Conservation (phyloP, 352 stramenopile genomes). For the Globisporangium cystogenes region DNA sequence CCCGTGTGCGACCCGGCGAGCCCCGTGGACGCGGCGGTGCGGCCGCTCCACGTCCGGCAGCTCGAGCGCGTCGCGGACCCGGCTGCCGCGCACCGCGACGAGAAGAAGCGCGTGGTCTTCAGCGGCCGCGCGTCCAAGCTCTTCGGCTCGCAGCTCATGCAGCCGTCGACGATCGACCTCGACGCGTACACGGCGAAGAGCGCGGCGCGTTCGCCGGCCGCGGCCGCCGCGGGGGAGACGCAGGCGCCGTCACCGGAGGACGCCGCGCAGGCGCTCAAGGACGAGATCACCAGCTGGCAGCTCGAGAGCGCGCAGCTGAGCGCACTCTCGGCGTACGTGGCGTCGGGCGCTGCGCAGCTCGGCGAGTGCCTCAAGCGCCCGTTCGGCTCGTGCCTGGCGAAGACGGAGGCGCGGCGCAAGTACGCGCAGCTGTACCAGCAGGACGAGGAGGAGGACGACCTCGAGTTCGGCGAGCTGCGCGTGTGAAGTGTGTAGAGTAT, state of each 20-base stretch:
- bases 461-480: slow-evolving; percentile 1
- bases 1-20: slow-evolving; percentile 27
- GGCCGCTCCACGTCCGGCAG: slow-evolving; percentile 28
- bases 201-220: slow-evolving; percentile 2
- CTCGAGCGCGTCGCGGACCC: slow-evolving; percentile 40
- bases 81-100: slow-evolving; percentile 9
- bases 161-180: slow-evolving; percentile 52
- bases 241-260: slow-evolving; percentile 16
- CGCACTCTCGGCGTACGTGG: slow-evolving; percentile 1
- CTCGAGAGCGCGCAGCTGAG: slow-evolving; percentile 11
- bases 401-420: slow-evolving; percentile 9
- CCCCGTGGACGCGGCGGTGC: slow-evolving; percentile 28
- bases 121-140: slow-evolving; percentile 66
- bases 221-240: slow-evolving; percentile 22
- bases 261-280: slow-evolving; percentile 27
- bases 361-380: slow-evolving; percentile 8
- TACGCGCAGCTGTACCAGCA: slow-evolving; percentile 15
- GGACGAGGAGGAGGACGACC: slow-evolving; percentile 13
- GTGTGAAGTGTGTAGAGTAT: not conserved
- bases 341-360: not conserved
- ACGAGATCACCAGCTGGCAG: slow-evolving; percentile 44
- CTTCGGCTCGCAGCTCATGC: slow-evolving; percentile 61
- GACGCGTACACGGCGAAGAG: slow-evolving; percentile 22
- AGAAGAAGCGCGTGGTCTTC: slow-evolving; percentile 47
- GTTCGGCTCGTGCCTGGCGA: slow-evolving; percentile 9